A percentile compares a stretch with the other conserved stretches of the same genome.
Evolutionary conservation across 2,329 filamentous ascomycete species (phyloP).

Genomic region (Teratosphaeria viscida): DNA sequence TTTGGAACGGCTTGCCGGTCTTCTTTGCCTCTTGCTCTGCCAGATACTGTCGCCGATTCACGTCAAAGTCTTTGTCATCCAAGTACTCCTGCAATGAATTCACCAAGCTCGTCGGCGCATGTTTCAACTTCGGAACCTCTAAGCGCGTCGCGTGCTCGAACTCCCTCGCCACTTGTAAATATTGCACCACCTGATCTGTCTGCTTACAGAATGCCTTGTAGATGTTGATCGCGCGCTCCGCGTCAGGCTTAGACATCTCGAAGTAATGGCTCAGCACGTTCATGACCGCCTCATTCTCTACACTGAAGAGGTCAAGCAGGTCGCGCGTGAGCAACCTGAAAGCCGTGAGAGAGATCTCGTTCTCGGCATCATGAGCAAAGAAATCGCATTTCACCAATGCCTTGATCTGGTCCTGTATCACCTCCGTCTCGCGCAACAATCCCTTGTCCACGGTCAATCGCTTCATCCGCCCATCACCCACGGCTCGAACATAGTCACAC

Average conservation of each 20-base stretch:
- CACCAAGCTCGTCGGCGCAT: conserved; percentile 84
- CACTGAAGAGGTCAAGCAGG: conserved; percentile 79
- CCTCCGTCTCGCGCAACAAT: conserved; percentile 79
- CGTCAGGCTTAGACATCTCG: conserved; percentile 91
- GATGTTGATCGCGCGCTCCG: conserved; percentile 80
- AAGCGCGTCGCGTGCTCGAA: conserved; percentile 87
- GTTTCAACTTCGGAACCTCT: conserved; percentile 93
- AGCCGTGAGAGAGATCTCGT: conserved; percentile 90
- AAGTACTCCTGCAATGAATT: conserved; percentile 89
- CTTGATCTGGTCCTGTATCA: conserved; percentile 76
- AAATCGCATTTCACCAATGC: conserved; percentile 84
- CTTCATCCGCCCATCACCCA: conserved; percentile 73
- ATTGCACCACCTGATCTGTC: conserved; percentile 86
- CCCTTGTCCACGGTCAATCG: conserved; percentile 84
- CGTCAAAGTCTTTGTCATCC: conserved; percentile 87
- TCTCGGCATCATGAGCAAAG: conserved; percentile 78
- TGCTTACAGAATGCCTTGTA: conserved; percentile 88
- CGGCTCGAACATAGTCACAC: conserved; percentile 74
- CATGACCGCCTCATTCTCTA: conserved; percentile 94
- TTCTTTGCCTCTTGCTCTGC: conserved; percentile 68
- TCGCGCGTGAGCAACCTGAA: conserved; percentile 88
- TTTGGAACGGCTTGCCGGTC: conserved; percentile 31
- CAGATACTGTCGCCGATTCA: conserved; percentile 83
- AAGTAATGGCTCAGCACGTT: conserved; percentile 96
- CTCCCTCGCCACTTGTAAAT: conserved; percentile 73